Evolutionary conservation across 805 yeast genomes (phyloP).

Genomic region (Wickerhamiella galacta): DNA sequence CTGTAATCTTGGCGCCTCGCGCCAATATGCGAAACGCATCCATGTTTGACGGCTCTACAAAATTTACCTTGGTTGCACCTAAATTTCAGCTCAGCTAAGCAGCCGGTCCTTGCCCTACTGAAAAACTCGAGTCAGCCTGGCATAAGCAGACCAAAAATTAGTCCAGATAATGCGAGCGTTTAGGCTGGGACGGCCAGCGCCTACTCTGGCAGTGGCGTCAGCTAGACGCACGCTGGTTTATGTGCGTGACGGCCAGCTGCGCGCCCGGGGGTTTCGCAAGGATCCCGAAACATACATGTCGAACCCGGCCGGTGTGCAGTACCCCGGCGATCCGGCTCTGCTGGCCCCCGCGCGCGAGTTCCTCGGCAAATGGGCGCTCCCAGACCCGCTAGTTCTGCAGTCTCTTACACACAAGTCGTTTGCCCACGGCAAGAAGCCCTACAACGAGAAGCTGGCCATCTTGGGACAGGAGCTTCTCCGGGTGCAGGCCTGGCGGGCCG

Average conservation of each 20-base stretch:
- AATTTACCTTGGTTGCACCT: too few relatives aligned
- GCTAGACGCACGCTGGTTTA: too few relatives aligned
- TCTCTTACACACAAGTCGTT: conserved; percentile 86
- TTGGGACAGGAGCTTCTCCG: conserved; percentile 30
- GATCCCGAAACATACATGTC: conserved; percentile 23
- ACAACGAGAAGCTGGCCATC: conserved; percentile 68
- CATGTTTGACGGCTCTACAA: too few relatives aligned
- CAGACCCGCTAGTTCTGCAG: conserved; percentile 53
- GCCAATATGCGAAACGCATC: conserved; percentile 76
- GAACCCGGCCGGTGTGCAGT: conserved; percentile 32
- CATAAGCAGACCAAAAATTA: too few relatives aligned
- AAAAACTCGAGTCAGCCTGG: too few relatives aligned
- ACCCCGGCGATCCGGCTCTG: conserved; percentile 36
- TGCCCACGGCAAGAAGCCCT: conserved; percentile 80
- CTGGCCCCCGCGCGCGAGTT: conserved; percentile 33
- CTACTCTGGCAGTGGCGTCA: too few relatives aligned
- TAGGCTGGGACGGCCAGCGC: too few relatives aligned
- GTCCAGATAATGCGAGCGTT: too few relatives aligned
- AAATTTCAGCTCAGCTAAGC: too few relatives aligned
- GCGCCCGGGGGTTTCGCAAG: conserved; percentile 12
- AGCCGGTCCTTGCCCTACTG: too few relatives aligned
- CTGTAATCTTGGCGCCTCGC: conserved; percentile 69
- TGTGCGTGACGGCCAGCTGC: conserved; percentile 1
- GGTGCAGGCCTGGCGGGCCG: conserved; percentile 12
- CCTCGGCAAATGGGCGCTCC: conserved; percentile 35